phyloP scores from a whole-genome alignment of 2,329 filamentous ascomycete genomes.

The Cladophialophora yegresii region DNA sequence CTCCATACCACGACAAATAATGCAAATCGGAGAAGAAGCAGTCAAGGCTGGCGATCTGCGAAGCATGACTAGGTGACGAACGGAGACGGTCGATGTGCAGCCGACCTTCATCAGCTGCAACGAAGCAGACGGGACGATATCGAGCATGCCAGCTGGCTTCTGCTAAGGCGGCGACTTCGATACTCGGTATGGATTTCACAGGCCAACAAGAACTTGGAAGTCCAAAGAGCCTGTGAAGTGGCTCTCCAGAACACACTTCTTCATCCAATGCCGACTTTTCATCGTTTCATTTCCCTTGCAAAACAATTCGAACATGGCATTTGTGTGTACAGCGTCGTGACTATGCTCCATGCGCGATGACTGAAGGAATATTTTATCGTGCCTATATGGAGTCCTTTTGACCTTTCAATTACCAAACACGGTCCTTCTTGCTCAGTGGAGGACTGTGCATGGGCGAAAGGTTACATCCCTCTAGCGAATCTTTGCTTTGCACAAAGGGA shows the following conservation, averaged over 20 bases:
- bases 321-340: constrained; percentile 71
- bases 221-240: background rate
- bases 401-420: constrained; percentile 55
- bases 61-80: background rate
- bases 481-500: background rate
- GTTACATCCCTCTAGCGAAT: constrained; percentile 42
- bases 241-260: background rate
- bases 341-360: constrained; percentile 58
- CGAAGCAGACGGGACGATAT: background rate
- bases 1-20: background rate
- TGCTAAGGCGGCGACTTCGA: background rate
- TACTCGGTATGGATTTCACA: background rate
- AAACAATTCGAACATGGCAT: constrained; percentile 52
- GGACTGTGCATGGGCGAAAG: constrained; percentile 53
- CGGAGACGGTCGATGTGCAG: background rate
- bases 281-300: constrained; percentile 1
- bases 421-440: constrained; percentile 44
- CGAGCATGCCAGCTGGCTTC: background rate
- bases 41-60: background rate
- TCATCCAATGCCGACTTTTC: background rate
- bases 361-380: constrained; percentile 68
- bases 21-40: background rate
- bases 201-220: background rate
- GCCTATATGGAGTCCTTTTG: constrained; percentile 58
- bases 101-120: background rate